phyloP scores from a whole-genome alignment of 2,329 filamentous ascomycete species.

The Sarocladium brachiariae region DNA sequence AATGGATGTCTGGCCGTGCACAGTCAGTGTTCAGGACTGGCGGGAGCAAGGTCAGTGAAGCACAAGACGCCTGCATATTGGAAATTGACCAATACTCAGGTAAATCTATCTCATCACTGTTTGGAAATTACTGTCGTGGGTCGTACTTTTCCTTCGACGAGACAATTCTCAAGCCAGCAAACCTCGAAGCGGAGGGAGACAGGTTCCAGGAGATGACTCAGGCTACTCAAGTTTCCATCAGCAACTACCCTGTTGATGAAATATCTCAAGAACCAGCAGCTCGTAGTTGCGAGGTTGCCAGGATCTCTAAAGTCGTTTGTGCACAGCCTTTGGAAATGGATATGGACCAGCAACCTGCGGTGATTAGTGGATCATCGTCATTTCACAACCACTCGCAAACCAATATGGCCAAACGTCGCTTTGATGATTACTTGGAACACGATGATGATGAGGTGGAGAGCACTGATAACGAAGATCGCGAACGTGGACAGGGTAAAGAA shows the following conservation, averaged over 20 bases:
- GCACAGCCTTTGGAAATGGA: too few relatives aligned
- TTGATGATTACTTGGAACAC: constrained; percentile 11
- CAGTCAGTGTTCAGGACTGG: constrained; percentile 61
- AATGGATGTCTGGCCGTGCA: constrained; percentile 76
- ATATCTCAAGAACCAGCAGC: too few relatives aligned
- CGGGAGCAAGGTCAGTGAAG: constrained; percentile 33
- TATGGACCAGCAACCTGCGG: too few relatives aligned
- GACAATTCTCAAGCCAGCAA: background rate
- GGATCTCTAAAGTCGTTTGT: too few relatives aligned
- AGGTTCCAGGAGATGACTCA: background rate
- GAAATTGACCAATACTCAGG: constrained; percentile 15
- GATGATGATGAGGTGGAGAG: background rate
- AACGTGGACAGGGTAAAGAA: background rate
- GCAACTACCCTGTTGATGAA: too few relatives aligned
- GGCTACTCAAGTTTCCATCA: background rate
- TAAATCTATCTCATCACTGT: constrained; percentile 60
- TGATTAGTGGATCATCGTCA: too few relatives aligned
- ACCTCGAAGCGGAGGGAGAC: background rate
- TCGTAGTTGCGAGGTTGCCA: too few relatives aligned
- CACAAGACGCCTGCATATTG: constrained; percentile 7
- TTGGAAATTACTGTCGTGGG: constrained; percentile 61
- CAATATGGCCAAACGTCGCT: constrained; percentile 19
- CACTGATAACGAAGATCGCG: background rate
- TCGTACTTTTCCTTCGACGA: constrained; percentile 57
- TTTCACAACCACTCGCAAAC: too few relatives aligned